phyloP scores from a whole-genome alignment of 169 alveolate genomes.

The Plasmodium vivax region DNA sequence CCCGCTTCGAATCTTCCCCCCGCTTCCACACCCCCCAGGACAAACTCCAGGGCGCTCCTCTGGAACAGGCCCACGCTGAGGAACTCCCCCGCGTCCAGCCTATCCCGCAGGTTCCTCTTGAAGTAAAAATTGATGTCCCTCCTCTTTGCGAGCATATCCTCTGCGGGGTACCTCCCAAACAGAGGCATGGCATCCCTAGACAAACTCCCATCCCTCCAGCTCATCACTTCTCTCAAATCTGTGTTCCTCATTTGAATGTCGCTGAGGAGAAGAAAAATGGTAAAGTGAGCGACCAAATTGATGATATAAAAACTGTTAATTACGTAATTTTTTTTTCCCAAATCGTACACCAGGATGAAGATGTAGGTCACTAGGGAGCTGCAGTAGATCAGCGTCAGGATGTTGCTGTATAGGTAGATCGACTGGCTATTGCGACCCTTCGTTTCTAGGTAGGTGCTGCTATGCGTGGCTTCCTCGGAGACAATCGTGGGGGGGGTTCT shows the following conservation, averaged over 20 bases:
- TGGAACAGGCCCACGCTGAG: not conserved
- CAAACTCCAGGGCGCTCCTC: not conserved
- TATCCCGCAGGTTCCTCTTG: not conserved
- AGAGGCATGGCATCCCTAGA: not conserved
- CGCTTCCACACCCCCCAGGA: not conserved
- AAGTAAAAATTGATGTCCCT: slow-evolving; percentile 12
- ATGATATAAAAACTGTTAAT: slow-evolving; percentile 22
- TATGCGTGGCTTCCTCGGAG: not conserved
- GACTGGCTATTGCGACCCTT: not conserved
- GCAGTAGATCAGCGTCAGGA: slow-evolving; percentile 24
- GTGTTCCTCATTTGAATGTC: slow-evolving; percentile 34
- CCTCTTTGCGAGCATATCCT: not conserved
- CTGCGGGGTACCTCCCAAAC: not conserved
- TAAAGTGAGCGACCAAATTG: slow-evolving; percentile 38
- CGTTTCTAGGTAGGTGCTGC: not conserved
- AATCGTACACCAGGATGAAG: slow-evolving; percentile 37
- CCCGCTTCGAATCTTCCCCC: too few relatives aligned
- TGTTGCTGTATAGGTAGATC: slow-evolving; percentile 43
- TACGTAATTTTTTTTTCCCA: slow-evolving; percentile 40
- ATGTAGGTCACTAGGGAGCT: slow-evolving; percentile 60
- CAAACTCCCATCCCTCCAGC: not conserved
- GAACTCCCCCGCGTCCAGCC: not conserved
- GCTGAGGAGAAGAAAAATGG: slow-evolving; percentile 34
- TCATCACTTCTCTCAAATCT: not conserved
- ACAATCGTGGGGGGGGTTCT: not conserved